Percentiles rank a stretch among this genome's conserved stretches.
Evolutionary conservation across 805 yeast species (phyloP).

Genomic region (Metschnikowia baotianmanensis): DNA sequence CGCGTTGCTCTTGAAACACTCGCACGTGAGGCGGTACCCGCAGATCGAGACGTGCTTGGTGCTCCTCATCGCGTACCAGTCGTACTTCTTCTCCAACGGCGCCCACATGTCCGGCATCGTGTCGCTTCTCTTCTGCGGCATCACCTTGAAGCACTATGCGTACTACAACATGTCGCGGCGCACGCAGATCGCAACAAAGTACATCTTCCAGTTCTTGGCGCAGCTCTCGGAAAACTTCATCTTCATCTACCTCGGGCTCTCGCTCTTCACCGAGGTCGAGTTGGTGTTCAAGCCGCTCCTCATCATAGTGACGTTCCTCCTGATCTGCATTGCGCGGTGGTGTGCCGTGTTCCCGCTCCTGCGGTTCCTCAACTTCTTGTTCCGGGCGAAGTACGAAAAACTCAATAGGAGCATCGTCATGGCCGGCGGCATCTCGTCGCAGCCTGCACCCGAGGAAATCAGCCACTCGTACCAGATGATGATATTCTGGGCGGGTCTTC

Average conservation of each 20-base stretch:
- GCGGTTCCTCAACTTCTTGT: conserved; percentile 74
- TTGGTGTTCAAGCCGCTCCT: conserved; percentile 90
- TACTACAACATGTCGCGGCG: conserved; percentile 96
- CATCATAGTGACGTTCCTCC: conserved; percentile 84
- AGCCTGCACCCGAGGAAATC: conserved; percentile 73
- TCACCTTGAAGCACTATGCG: conserved; percentile 94
- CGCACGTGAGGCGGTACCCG: conserved; percentile 92
- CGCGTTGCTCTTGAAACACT: conserved; percentile 86
- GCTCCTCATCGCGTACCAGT: conserved; percentile 86
- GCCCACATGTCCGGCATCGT: conserved; percentile 99
- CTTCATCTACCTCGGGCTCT: conserved; percentile 90
- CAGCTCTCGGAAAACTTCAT: conserved; percentile 95
- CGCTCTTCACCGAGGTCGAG: conserved; percentile 94
- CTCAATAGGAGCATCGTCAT: conserved; percentile 27
- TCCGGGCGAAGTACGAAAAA: conserved; percentile 53
- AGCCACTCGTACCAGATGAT: conserved; percentile 96
- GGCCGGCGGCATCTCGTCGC: conserved; percentile 41
- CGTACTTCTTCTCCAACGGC: conserved; percentile 96
- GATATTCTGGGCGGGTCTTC: conserved; percentile 98
- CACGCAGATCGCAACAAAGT: conserved; percentile 94
- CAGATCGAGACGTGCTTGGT: conserved; percentile 95
- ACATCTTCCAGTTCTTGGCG: conserved; percentile 90
- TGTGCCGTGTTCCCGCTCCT: conserved; percentile 96
- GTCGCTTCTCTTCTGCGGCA: conserved; percentile 91
- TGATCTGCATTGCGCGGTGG: conserved; percentile 95